Base-by-base conservation (phyloP, 2,329 filamentous ascomycete species). In the Xylaria multiplex region DNA sequence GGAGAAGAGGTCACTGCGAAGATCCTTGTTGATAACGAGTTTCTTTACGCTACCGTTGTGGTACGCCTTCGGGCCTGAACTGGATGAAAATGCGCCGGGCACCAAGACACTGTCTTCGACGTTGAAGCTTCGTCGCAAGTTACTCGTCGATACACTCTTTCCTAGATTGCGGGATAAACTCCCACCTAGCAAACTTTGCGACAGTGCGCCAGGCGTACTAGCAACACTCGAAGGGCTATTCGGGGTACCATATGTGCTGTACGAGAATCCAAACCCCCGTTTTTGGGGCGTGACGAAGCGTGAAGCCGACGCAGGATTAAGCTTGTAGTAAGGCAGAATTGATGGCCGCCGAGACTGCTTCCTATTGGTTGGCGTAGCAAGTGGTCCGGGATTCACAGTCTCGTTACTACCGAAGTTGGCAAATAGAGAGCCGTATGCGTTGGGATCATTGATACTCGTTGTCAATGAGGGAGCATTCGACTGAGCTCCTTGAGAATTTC, bases 391-490 rank as follows among this genome's bases (percentile, higher is more conserved):
- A 73, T 93, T 93, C 78, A 78, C 85, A 60, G 83, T 81, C 81
- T 80, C 92, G 80, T 75, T 89, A 76, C 76, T 85, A 71, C 84
- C 84, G 16, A 97, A 82, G 59, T 90, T 91, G 37, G 90, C 88
- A 79, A 98, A 98, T 22, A 99, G 85, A 1, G 93, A 93, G 52
- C 96, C 96, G 75, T 97, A 99, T 0, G 96, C 95, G 59, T 92
- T 93, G n/a, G 89, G 85, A 70, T 95, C 93, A 66, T 89, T 89
- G 62, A 96, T 87, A 67, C 93, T 96, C 5, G 93, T 90, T 40
- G 91, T 93, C 65, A 97, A 82, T 19, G 85, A 81, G 74, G 91
- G 88, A 16, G 85, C 85, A n/a, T 86, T 86, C 8, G 79, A 79
- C 63, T 81, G 79, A 37, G 76, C 77, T 59, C 80, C 80, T 67